phyloP scores from a whole-genome alignment of 345 rosid species.

The Rhizophora mangle region DNA sequence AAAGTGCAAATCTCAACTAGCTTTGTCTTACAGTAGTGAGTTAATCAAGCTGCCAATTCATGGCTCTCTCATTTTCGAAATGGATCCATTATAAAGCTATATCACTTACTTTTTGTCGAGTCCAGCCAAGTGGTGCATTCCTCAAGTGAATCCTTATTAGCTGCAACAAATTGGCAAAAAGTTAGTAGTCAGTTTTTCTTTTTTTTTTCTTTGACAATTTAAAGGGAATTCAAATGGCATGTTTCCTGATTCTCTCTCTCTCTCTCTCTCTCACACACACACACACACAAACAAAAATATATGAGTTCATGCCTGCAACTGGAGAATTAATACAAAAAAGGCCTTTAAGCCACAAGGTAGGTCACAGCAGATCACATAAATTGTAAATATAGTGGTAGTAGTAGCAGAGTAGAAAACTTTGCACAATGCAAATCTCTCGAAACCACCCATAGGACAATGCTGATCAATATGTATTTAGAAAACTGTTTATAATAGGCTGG shows the following conservation, averaged over 20 bases:
- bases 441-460: background rate
- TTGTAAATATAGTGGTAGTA: background rate
- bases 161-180: constrained; percentile 25
- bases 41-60: constrained; percentile 18
- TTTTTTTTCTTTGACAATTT: background rate
- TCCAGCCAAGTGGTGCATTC: constrained; percentile 53
- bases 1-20: constrained; percentile 21
- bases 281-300: background rate
- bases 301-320: background rate
- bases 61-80: background rate
- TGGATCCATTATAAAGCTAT: background rate
- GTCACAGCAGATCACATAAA: background rate
- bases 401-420: background rate
- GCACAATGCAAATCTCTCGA: background rate
- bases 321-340: too few species aligned
- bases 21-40: constrained; percentile 10
- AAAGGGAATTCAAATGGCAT: background rate
- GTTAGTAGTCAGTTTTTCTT: constrained; percentile 5
- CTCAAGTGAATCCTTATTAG: constrained; percentile 44
- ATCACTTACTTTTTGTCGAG: constrained; percentile 58
- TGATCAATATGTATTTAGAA: background rate
- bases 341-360: too few species aligned
- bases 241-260: background rate
- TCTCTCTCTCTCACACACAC: background rate
- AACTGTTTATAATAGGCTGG: background rate